Evolutionary conservation across 352 stramenopile species (phyloP), one percentile per base, ranked within the genome.

Genomic region (Phytophthora pini): DNA sequence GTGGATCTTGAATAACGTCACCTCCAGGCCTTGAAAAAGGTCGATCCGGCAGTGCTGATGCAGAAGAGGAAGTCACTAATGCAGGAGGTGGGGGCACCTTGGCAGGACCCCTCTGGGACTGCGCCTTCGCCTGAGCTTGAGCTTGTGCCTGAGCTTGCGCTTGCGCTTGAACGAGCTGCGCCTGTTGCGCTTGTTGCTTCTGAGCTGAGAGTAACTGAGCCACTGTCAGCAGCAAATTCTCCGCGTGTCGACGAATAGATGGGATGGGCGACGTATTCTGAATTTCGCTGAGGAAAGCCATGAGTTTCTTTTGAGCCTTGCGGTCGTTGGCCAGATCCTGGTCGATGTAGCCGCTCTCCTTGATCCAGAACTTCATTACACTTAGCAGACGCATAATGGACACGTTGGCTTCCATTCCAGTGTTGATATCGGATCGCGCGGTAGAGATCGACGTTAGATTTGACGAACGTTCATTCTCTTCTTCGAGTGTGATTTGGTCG

Each of bases 301-400:
- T 73, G 7, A 95, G 70, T 50, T 93, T 93, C 62, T 89, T 90
- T 54, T 92, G 80, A 2, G 88, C 74, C 8, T 82, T 82, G 3
- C 84, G 81, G 46, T 94, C 86, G 34, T 82, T 66, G 1, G 63
- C 44, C 39, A 96, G 39, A 67, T 96, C 88, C 54, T 87, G 75
- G 15, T 94, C 83, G 32, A 96, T 94, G 68, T 86, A 96, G 0
- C 80, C 80, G 51, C 85, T 94, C 51, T 96, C 88, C 52, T 93
- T 94, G 66, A 96, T 93, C 88, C 88, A 96, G 47, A 84, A 96
- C 61, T 96, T 96, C 54, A 96, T 74, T 10, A 96, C 84, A 55
- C 82, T 94, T 36, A 96, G 74, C 17, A 94, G 49, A 5, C 88
- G 84, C 87, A 96, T 96, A 61, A 96, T 93, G 8, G 86, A 93